These are phyloP conservation scores for Mycosphaerella sp. DNA, from an alignment of 2,329 filamentous ascomycete genomes.

Conservation along the genomic window DNA sequence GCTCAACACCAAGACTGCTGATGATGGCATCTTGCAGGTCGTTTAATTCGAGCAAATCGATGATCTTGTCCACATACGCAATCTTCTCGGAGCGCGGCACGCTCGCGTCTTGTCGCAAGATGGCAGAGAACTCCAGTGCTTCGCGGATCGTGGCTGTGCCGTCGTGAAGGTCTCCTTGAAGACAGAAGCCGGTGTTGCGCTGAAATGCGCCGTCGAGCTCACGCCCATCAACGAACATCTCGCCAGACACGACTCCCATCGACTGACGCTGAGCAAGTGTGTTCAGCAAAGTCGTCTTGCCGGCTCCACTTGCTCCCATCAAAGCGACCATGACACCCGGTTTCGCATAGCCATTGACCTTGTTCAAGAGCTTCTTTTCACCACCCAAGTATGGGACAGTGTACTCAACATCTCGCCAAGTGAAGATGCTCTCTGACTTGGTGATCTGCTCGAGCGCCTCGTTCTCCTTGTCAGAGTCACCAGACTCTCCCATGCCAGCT, in stretches of 20 bases:
- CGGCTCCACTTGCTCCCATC: slow-evolving; percentile 74
- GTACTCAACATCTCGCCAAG: slow-evolving; percentile 65
- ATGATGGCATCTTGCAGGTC: slow-evolving; percentile 63
- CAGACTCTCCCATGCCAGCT: slow-evolving; percentile 25
- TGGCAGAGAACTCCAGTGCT: slow-evolving; percentile 62
- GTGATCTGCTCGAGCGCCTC: slow-evolving; percentile 45
- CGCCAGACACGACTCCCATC: slow-evolving; percentile 57
- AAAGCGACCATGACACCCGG: slow-evolving; percentile 74
- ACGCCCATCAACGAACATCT: slow-evolving; percentile 65
- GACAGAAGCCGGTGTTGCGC: slow-evolving; percentile 62
- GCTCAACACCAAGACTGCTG: slow-evolving; percentile 58
- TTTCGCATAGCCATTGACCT: slow-evolving; percentile 70
- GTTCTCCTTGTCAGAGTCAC: slow-evolving; percentile 33
- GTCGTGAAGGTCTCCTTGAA: slow-evolving; percentile 67
- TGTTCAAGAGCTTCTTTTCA: slow-evolving; percentile 57
- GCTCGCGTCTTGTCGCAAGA: slow-evolving; percentile 54
- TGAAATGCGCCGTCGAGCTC: slow-evolving; percentile 58
- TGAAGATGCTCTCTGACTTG: slow-evolving; percentile 60
- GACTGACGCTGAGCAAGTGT: slow-evolving; percentile 67
- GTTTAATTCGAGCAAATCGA: slow-evolving; percentile 57
- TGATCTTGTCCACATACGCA: slow-evolving; percentile 60
- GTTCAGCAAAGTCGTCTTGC: slow-evolving; percentile 77
- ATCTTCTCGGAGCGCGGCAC: slow-evolving; percentile 56
- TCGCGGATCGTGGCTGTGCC: slow-evolving; percentile 60
- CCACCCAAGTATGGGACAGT: slow-evolving; percentile 63